These are phyloP conservation scores for Ophiostoma populinum DNA, from an alignment of 2,329 filamentous ascomycete genomes.

Conservation along the genomic window DNA sequence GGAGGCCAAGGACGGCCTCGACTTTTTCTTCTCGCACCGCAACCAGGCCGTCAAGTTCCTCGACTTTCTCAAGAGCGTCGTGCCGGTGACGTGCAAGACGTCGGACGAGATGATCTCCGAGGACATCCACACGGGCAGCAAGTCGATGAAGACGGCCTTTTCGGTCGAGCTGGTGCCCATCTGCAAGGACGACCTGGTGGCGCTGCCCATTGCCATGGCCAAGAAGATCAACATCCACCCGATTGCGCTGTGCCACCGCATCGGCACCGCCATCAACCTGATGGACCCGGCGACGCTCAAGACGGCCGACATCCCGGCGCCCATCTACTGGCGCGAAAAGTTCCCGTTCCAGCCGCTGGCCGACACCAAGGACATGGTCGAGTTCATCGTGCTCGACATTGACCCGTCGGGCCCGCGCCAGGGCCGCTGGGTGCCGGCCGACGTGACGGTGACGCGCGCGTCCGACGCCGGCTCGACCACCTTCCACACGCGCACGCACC, in stretches of 20 bases:
- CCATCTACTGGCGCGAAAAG: slow-evolving; percentile 63
- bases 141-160: slow-evolving; percentile 89
- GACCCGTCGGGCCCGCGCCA: slow-evolving; percentile 59
- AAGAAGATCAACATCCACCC: slow-evolving; percentile 78
- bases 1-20: slow-evolving; percentile 85
- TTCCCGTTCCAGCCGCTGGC: slow-evolving; percentile 70
- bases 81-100: slow-evolving; percentile 39
- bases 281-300: slow-evolving; percentile 84
- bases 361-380: slow-evolving; percentile 68
- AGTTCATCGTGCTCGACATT: slow-evolving; percentile 92
- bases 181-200: slow-evolving; percentile 95
- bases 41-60: slow-evolving; percentile 74
- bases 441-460: slow-evolving; percentile 74
- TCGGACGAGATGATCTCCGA: slow-evolving; percentile 67
- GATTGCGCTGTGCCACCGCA: slow-evolving; percentile 66
- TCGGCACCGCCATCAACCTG: slow-evolving; percentile 80
- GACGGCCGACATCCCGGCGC: slow-evolving; percentile 65
- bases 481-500: slow-evolving; percentile 80
- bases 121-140: slow-evolving; percentile 78
- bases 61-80: slow-evolving; percentile 62
- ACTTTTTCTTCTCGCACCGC: slow-evolving; percentile 81
- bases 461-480: slow-evolving; percentile 71
- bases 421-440: slow-evolving; percentile 69
- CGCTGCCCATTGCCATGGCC: slow-evolving; percentile 74
- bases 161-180: slow-evolving; percentile 82